Conservation (phyloP, 306 rosid species). For the Arachis hypogaea region DNA sequence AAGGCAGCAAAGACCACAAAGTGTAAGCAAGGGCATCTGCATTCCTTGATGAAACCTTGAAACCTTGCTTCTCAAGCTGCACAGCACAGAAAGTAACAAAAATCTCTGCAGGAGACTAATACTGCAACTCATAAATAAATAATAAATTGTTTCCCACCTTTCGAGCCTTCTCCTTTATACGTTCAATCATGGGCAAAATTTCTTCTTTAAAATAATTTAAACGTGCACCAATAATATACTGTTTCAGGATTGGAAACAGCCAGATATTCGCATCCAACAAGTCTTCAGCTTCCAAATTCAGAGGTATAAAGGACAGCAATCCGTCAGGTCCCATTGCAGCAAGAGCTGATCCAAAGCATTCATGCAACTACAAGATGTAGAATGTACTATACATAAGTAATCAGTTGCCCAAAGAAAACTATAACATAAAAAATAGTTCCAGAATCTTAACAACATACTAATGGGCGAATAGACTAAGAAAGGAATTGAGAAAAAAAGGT, state of each 20-base stretch:
- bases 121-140: conserved; percentile 7
- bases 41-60: conserved; percentile 65
- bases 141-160: conserved; percentile 51
- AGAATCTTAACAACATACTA: not conserved
- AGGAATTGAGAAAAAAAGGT: conserved; percentile 3
- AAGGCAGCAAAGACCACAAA: conserved; percentile 90
- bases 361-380: conserved; percentile 68
- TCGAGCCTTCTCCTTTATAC: conserved; percentile 55
- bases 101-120: conserved; percentile 14
- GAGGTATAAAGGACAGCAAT: conserved; percentile 70
- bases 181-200: conserved; percentile 62
- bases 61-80: conserved; percentile 85
- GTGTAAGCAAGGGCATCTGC: conserved; percentile 72
- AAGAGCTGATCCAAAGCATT: conserved; percentile 89
- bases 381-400: conserved; percentile 32
- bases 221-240: conserved; percentile 68
- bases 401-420: conserved; percentile 14
- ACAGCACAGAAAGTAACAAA: conserved; percentile 28
- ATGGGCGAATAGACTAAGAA: conserved; percentile 21
- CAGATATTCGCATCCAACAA: conserved; percentile 67
- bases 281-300: conserved; percentile 82
- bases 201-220: conserved; percentile 66
- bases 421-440: not conserved
- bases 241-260: conserved; percentile 93
- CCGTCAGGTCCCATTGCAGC: conserved; percentile 86